Base-by-base conservation (phyloP, 345 rosid genomes). In the Pseudoturritis turrita region DNA sequence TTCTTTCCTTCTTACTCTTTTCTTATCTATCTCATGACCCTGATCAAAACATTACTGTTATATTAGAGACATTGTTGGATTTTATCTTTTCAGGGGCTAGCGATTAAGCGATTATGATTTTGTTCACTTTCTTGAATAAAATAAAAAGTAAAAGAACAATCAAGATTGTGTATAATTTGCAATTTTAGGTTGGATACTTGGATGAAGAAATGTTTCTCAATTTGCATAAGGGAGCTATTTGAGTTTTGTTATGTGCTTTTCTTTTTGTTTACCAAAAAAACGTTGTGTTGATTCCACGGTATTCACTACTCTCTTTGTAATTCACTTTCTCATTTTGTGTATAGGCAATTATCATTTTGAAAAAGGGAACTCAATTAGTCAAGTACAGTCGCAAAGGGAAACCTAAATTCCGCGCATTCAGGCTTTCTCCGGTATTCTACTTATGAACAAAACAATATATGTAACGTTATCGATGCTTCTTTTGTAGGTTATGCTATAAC, bases 321-420 rank as follows among this genome's bases (percentile, higher is more conserved):
- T 28, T 41, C 17, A 37, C 12, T 22, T 63, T 21, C 12, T 0
- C 15, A 40, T 28, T 53, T 54, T 47, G 13, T 44, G n/a, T 86
- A 79, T 78, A 95, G 99, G 96, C 96, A 82, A 84, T 91, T 60
- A 41, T 88, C 36, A 40, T 82, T 71, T 81, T 95, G 81, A 91
- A 95, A 72, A 95, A 89, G 57, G 97, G 96, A 50, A 79, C 93
- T 65, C 96, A 88, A 65, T 77, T 95, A 68, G 70, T 95, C 85
- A 95, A 94, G 84, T 95, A 91, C 61, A 91, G 93, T 82, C 83
- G 99, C 47, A 87, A 87, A 81, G 96, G 96, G 26, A 91, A 88
- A 77, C 99, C 97, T 4, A 95, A 95, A 73, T 89, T 95, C 56
- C 97, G 97, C 11, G 79, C 89, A 55, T 89, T 89, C 78, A 85